Base-by-base conservation (phyloP, 1,284 basidiomycete genomes). In the Apiotrichum sp. region DNA sequence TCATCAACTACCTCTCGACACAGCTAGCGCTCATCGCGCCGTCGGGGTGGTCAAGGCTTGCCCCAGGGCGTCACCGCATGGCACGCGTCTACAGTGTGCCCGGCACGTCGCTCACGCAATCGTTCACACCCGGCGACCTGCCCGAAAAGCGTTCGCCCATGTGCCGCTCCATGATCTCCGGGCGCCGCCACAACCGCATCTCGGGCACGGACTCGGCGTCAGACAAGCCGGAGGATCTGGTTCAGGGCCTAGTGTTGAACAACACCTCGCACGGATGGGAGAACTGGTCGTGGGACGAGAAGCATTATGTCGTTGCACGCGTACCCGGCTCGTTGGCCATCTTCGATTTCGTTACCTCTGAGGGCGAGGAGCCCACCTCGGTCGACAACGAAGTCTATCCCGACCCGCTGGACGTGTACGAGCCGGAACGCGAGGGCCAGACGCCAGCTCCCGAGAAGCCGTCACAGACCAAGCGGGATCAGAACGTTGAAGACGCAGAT, bases 211-310 rank as follows among this genome's bases (percentile, higher is more conserved):
- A 55, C 14, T 14, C 4, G 11, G 3, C 13, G 16, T 3, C 22
- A 2, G 41, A 42, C 16, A 4, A 7, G n/a, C 38, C 48, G 9
- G 56, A 57, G 22, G 32, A 44, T 3, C 52, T n/a, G 10, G 45
- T 47, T 6, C 47, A 32, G 16, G 56, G 57, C 13, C 35, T 58
- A 29, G 46, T 40, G 10, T 47, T 55, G 29, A 14, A 47, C 22
- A 32, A 36, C 7, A 29, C 40, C 29, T 51, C 39, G 10, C 7
- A 36, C 5, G 58, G 58, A 10, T 59, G 58, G 58, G 33, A 34
- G 34, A 36, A 45, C 31, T 71, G 68, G 66, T 56, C 65, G 4
- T 74, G 70, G 70, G 64, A 61, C 39, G 70, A 74, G 52, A 74
- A 74, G 51, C 62, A 57, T 14, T 74, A 71, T 52, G 56, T 72